Evolutionary conservation across 805 yeast genomes (phyloP).

Genomic region (Saturnispora hagleri): DNA sequence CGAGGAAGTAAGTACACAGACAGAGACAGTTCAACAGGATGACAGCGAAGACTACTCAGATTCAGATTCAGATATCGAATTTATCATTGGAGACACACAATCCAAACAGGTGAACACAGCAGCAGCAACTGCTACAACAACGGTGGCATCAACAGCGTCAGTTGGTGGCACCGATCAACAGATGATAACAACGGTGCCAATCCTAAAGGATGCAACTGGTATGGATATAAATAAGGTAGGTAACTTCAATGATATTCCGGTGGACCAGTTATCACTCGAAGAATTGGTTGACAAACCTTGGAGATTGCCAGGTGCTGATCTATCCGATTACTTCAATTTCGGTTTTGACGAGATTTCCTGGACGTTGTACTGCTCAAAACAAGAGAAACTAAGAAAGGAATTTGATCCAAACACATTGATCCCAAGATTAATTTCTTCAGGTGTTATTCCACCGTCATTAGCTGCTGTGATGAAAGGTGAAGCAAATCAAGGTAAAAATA

Average conservation of each 20-base stretch:
- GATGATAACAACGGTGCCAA: constrained; percentile 22
- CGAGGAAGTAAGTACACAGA: constrained; percentile 12
- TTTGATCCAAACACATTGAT: constrained; percentile 76
- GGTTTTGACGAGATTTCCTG: constrained; percentile 96
- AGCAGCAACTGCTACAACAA: constrained; percentile 11
- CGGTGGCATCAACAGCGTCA: constrained; percentile 15
- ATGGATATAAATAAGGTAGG: constrained; percentile 70
- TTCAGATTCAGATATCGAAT: constrained; percentile 61
- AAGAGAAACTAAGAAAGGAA: constrained; percentile 70
- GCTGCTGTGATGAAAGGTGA: constrained; percentile 23
- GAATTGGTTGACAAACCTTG: constrained; percentile 91
- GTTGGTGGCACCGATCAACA: constrained; percentile 11
- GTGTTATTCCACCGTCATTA: constrained; percentile 23
- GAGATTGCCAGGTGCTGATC: constrained; percentile 95
- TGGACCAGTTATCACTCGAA: constrained; percentile 72
- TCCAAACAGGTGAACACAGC: constrained; percentile 12
- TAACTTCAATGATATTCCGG: constrained; percentile 67
- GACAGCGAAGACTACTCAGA: constrained; percentile 9
- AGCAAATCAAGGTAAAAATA: constrained; percentile 13
- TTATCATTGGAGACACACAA: constrained; percentile 49
- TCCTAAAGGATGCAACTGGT: constrained; percentile 31
- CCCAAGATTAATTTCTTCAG: constrained; percentile 42
- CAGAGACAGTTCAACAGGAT: constrained; percentile 19
- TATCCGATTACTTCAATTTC: constrained; percentile 89
- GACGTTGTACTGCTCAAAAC: constrained; percentile 86